Evolutionary conservation across 2,329 filamentous ascomycete species (phyloP).

Genomic region (Xenoacremonium recifei): DNA sequence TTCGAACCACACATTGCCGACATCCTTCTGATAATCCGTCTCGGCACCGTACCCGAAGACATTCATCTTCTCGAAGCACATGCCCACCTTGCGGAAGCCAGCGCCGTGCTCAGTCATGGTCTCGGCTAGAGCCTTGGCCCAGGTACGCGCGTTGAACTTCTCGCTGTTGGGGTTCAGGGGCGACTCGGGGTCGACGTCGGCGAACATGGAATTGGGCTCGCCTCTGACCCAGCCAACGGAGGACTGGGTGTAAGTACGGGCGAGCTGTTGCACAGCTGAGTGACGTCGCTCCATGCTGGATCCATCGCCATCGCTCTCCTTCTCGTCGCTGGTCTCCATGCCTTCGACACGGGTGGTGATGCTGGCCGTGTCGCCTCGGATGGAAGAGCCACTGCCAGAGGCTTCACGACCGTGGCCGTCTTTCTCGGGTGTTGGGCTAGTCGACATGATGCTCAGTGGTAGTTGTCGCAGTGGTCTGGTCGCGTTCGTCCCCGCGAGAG

Average conservation of each 20-base stretch:
- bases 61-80: conserved; percentile 62
- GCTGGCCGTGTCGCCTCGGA: too few relatives aligned
- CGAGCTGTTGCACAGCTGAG: conserved; percentile 49
- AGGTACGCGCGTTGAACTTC: conserved; percentile 48
- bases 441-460: too few relatives aligned
- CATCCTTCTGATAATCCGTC: conserved; percentile 68
- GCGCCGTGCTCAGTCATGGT: conserved; percentile 45
- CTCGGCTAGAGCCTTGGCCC: conserved; percentile 57
- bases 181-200: conserved; percentile 34
- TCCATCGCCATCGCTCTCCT: not conserved
- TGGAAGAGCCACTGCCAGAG: too few relatives aligned
- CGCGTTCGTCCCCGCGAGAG: too few relatives aligned
- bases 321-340: too few relatives aligned
- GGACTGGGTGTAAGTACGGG: conserved; percentile 51
- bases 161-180: conserved; percentile 41
- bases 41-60: conserved; percentile 66
- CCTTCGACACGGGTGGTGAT: too few relatives aligned
- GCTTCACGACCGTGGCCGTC: too few relatives aligned
- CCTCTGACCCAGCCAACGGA: conserved; percentile 26
- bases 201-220: conserved; percentile 44
- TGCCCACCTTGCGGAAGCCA: conserved; percentile 42
- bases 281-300: conserved; percentile 38
- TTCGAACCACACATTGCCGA: conserved; percentile 57
- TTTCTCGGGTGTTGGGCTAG: too few relatives aligned
- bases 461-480: too few relatives aligned